A percentile compares a stretch with the other conserved stretches of the same genome.
Conservation (phyloP, 1,284 basidiomycete genomes). For the Cutaneotrichosporon mucoides region DNA sequence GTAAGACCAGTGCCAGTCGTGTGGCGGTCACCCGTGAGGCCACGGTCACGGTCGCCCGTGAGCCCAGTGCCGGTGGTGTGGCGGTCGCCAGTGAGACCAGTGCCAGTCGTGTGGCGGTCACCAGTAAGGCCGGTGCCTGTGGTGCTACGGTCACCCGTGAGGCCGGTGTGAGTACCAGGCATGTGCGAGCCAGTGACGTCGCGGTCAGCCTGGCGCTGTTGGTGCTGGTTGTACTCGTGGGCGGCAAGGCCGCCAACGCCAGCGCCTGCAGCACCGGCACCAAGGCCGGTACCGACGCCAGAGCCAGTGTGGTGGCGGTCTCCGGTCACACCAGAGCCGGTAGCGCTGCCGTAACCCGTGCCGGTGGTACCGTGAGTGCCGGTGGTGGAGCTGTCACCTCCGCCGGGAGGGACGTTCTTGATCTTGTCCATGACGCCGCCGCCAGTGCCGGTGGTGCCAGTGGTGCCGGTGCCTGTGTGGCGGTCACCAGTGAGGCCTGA, state of each 20-base stretch:
- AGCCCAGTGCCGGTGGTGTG: no score
- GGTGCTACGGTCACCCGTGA: no score
- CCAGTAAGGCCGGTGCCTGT: no score
- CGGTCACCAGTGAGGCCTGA: no score
- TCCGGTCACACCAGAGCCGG: background rate
- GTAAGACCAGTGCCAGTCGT: no score
- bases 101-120: no score
- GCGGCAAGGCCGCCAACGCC: background rate
- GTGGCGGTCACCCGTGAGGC: no score
- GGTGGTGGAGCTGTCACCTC: background rate
- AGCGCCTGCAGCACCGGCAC: no score
- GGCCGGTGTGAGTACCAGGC: no score
- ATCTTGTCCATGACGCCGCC: background rate
- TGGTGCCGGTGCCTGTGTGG: background rate
- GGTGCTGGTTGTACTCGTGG: slow-evolving; percentile 2
- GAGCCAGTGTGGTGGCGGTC: background rate
- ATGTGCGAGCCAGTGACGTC: background rate
- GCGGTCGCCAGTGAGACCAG: no score
- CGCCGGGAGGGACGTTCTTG: background rate
- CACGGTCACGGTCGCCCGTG: no score
- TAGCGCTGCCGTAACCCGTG: background rate
- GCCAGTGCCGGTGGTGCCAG: background rate
- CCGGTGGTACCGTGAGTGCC: background rate
- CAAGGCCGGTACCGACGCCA: background rate
- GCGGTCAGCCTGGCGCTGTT: no score